Conservation (phyloP, 345 rosid genomes). For the Carallia pectinifolia region DNA sequence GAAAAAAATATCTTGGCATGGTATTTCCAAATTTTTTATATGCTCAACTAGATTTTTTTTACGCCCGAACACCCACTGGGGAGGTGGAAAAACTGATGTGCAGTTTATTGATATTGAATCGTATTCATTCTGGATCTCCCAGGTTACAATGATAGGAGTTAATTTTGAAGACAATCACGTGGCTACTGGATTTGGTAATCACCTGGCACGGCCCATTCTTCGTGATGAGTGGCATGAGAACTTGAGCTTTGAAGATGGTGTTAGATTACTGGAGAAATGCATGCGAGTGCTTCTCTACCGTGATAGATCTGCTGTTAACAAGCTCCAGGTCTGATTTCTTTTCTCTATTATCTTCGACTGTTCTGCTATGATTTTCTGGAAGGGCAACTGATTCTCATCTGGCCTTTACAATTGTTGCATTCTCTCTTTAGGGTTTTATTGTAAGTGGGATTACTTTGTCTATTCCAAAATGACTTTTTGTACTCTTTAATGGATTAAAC, state of each 20-base stretch:
- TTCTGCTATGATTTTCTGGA: no score
- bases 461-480: no score
- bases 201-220: slow-evolving; percentile 90
- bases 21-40: slow-evolving; percentile 33
- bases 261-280: slow-evolving; percentile 85
- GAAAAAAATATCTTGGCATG: slow-evolving; percentile 86
- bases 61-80: not conserved
- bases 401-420: no score
- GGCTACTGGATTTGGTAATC: slow-evolving; percentile 97
- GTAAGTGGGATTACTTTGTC: no score
- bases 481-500: no score
- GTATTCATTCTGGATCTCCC: slow-evolving; percentile 4
- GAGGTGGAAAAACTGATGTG: not conserved
- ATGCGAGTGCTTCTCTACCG: slow-evolving; percentile 98
- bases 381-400: no score
- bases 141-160: slow-evolving; percentile 94
- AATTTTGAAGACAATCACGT: slow-evolving; percentile 87
- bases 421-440: no score
- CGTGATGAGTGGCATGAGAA: slow-evolving; percentile 93
- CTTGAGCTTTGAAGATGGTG: slow-evolving; percentile 90
- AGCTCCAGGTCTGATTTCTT: slow-evolving; percentile 69
- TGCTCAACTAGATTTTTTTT: not conserved
- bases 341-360: not conserved
- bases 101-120: not conserved
- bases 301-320: slow-evolving; percentile 91